Percentiles rank a stretch among this genome's conserved stretches.
Conservation (phyloP, 805 yeast genomes). For the Candida vartiovaarae region DNA sequence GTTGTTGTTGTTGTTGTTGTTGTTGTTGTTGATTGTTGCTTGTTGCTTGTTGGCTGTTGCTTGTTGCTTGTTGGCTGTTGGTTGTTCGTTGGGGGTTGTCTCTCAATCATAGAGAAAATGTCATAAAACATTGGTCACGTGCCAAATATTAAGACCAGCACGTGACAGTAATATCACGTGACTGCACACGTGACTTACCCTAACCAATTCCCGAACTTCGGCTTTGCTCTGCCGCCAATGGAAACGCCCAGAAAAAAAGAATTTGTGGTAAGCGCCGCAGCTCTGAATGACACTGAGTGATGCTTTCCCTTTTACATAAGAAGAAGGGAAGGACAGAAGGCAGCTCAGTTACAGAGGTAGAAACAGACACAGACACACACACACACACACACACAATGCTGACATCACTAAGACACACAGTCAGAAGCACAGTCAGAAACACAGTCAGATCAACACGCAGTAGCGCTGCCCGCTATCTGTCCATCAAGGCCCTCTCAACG, state of each 20-base stretch:
- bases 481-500: slow-evolving; percentile 46
- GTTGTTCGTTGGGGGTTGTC: too few species aligned
- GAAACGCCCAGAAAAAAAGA: slow-evolving; percentile 3
- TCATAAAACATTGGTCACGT: too few species aligned
- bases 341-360: too few species aligned
- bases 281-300: slow-evolving; percentile 1
- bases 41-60: too few species aligned
- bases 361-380: too few species aligned
- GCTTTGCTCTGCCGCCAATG: slow-evolving; percentile 9
- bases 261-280: slow-evolving; percentile 5
- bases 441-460: too few species aligned
- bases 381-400: too few species aligned
- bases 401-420: neutral
- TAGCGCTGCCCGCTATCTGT: slow-evolving; percentile 9
- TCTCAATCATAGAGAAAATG: too few species aligned
- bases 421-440: slow-evolving; percentile 1
- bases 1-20: neutral
- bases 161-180: neutral
- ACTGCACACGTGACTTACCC: neutral
- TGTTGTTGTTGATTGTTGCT: too few species aligned
- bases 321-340: too few species aligned
- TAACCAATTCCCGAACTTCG: slow-evolving; percentile 9
- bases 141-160: neutral
- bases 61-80: too few species aligned
- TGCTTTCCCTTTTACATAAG: neutral